Base-by-base conservation (phyloP, 495 filamentous ascomycete genomes). In the Pseudomonodictys pantanalensis region DNA sequence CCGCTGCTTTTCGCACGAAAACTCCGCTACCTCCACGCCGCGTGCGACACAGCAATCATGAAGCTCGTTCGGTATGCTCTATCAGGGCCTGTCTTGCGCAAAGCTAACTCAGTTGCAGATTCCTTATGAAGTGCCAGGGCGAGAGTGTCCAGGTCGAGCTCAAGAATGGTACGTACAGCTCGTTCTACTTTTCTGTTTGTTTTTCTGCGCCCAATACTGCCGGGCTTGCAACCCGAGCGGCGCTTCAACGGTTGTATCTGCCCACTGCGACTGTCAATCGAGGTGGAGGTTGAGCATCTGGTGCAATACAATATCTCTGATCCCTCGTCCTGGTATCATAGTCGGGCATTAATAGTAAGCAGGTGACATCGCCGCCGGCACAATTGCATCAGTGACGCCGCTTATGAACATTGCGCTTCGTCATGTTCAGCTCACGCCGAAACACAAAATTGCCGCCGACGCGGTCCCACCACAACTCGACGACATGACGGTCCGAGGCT, bases 61-160 rank as follows among this genome's bases (percentile, higher is more conserved):
- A 97, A 97, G 88, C 88, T 97, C 77, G 92, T 97, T 74, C 88
- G 92, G 92, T 96, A 86, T 79, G 85, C 77, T 59, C 32, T 41
- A 54, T 58, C 57, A 32, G 55, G 46, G 42, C 64, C 25, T 23
- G 17, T 10, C 47, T 5, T 57, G 52, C 47, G 51, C 58, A 72
- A 67, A 71, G 67, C 62, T 72, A 72, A 69, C 62, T 57, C 65
- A 67, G 69, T 69, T 72, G 70, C 73, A 97, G 93, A 66, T 97
- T 98, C 73, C 77, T 98, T 52, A 97, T 97, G 93, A 98, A 97
- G 81, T 96, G 91, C 73, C 83, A 85, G 69, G 97, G 97, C 74
- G 93, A 98, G 77, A 95, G 92, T 56, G 93, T 97, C 57, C 95
- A 92, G 9, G 85, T 98, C 67, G 93, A 98, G 78, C 80, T 97